These are phyloP conservation scores for Noccaea bulbosa DNA, from an alignment of 345 rosid genomes.

Conservation along the genomic window DNA sequence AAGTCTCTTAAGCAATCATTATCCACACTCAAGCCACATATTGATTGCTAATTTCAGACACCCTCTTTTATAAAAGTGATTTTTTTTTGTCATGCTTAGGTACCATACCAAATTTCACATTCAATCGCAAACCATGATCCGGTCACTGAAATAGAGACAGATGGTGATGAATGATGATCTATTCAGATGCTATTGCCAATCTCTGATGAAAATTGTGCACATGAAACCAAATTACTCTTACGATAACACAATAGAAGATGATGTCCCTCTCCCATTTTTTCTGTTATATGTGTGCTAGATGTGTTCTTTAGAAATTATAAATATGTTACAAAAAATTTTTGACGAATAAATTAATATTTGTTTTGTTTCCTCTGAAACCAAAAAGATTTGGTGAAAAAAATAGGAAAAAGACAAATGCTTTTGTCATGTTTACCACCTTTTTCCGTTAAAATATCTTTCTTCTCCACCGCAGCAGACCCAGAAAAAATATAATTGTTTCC, in stretches of 20 bases:
- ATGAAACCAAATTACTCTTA: background rate
- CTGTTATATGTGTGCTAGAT: background rate
- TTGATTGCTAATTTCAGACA: conserved; percentile 12
- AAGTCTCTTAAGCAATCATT: background rate
- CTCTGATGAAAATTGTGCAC: background rate
- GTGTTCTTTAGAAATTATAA: background rate
- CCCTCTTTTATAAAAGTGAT: background rate
- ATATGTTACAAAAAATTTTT: background rate
- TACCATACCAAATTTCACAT: background rate
- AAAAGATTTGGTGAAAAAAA: conserved; percentile 30
- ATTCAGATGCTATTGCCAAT: background rate
- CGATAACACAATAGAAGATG: background rate
- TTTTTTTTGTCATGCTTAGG: background rate
- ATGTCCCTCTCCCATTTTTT: conserved; percentile 11
- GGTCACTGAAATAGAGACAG: conserved; percentile 14
- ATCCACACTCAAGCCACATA: conserved; percentile 18
- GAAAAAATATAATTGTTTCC: background rate
- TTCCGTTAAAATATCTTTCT: conserved; percentile 26
- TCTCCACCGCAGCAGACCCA: conserved; percentile 38
- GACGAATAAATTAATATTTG: background rate
- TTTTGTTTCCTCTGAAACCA: background rate
- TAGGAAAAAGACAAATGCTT: conserved; percentile 39
- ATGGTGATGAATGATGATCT: background rate
- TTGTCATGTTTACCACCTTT: conserved; percentile 46
- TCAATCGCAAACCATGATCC: background rate